Evolutionary conservation across 805 yeast species (phyloP).

Genomic region (Brettanomyces naardenensis): DNA sequence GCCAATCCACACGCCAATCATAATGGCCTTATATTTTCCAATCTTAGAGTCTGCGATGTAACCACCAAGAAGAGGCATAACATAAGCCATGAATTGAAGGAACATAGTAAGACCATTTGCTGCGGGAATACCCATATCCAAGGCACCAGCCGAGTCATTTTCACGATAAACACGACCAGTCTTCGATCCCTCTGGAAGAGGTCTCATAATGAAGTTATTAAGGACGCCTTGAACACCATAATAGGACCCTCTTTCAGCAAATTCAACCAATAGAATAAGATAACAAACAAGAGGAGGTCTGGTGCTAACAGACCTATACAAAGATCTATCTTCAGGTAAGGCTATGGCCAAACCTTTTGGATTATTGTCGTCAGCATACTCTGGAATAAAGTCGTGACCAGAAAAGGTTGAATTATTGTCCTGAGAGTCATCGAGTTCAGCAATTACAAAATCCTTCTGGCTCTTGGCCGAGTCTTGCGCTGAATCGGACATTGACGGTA

Average conservation of each 20-base stretch:
- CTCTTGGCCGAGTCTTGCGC: background rate
- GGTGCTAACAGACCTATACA: slow-evolving; percentile 30
- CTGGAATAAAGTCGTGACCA: slow-evolving; percentile 14
- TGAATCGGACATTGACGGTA: background rate
- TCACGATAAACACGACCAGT: slow-evolving; percentile 31
- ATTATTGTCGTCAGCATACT: slow-evolving; percentile 23
- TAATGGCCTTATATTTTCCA: slow-evolving; percentile 41
- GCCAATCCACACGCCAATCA: slow-evolving; percentile 41
- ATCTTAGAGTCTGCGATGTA: slow-evolving; percentile 40
- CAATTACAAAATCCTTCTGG: background rate
- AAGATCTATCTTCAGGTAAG: slow-evolving; percentile 24
- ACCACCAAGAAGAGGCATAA: slow-evolving; percentile 46
- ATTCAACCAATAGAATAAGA: slow-evolving; percentile 41
- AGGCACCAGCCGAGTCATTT: slow-evolving; percentile 40
- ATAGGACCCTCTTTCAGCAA: slow-evolving; percentile 50
- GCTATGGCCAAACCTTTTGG: slow-evolving; percentile 22
- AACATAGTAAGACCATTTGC: slow-evolving; percentile 41
- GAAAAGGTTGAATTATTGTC: background rate
- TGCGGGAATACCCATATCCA: slow-evolving; percentile 35
- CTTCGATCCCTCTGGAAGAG: slow-evolving; percentile 42
- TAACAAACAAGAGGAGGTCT: slow-evolving; percentile 41
- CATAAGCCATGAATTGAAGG: slow-evolving; percentile 41
- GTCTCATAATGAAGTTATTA: slow-evolving; percentile 43
- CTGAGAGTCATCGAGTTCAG: background rate
- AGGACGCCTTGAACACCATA: slow-evolving; percentile 38